Conservation (phyloP, 2,329 filamentous ascomycete genomes). For the Sporothrix brasiliensis region DNA sequence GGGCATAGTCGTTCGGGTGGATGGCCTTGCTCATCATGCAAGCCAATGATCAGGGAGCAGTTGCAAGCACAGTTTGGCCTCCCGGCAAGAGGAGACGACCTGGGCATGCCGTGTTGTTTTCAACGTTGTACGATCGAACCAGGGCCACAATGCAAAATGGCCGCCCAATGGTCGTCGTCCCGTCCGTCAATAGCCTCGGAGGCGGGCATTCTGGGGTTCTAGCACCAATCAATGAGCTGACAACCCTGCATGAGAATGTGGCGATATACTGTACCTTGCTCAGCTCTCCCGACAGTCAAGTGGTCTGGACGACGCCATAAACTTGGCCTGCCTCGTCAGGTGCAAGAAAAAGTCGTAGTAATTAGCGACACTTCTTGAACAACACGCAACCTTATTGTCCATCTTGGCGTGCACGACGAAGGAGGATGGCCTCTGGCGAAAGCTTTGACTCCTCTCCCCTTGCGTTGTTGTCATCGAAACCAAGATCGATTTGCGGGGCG, state of each 20-base stretch:
- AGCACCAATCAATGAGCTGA: background rate
- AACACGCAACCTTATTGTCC: background rate
- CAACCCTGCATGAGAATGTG: slow-evolving; percentile 3
- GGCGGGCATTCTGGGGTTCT: background rate
- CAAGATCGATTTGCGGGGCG: slow-evolving; percentile 26
- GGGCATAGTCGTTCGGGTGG: background rate
- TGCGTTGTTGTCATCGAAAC: slow-evolving; percentile 10
- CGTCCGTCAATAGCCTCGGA: background rate
- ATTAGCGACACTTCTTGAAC: background rate
- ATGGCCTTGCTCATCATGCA: slow-evolving; percentile 4
- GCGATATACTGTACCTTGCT: background rate
- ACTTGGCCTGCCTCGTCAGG: background rate
- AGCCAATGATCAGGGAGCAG: background rate
- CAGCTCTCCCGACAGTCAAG: background rate
- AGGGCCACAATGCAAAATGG: background rate
- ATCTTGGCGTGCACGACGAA: background rate
- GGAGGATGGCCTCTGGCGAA: background rate
- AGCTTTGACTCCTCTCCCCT: background rate
- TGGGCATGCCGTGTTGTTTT: background rate
- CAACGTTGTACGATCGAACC: background rate
- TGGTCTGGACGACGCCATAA: slow-evolving; percentile 1
- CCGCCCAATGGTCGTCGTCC: background rate
- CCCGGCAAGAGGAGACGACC: background rate
- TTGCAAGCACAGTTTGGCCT: background rate
- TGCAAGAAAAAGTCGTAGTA: background rate